Percentiles rank a stretch among this genome's conserved stretches.
phyloP scores from a whole-genome alignment of 495 filamentous ascomycete genomes.

The Aspergillus ostianus region DNA sequence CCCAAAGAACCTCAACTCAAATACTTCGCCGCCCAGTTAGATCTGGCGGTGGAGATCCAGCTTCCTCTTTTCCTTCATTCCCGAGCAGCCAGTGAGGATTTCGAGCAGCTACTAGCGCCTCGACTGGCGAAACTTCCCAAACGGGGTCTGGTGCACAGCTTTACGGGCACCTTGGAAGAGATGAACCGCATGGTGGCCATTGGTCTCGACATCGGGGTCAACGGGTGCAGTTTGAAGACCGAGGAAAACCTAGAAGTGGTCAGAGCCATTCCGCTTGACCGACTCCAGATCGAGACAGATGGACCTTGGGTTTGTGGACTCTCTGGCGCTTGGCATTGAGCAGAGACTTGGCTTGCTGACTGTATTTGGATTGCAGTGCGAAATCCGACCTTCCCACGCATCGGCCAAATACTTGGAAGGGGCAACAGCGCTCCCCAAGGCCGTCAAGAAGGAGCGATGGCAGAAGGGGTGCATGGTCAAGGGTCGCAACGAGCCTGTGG shows the following conservation, averaged over 20 bases:
- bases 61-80: constrained; percentile 90
- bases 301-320: constrained; percentile 69
- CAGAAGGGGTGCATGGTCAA: constrained; percentile 79
- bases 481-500: constrained; percentile 86
- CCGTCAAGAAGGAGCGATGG: constrained; percentile 96
- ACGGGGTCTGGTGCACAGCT: constrained; percentile 83
- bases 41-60: constrained; percentile 72
- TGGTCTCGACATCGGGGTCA: constrained; percentile 81
- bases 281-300: constrained; percentile 89
- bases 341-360: constrained; percentile 6
- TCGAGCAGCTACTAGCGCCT: constrained; percentile 60
- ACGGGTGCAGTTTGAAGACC: constrained; percentile 91
- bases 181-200: constrained; percentile 72
- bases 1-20: constrained; percentile 74
- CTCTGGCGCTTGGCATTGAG: background rate
- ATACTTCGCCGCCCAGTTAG: constrained; percentile 78
- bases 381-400: constrained; percentile 55
- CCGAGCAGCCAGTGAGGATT: constrained; percentile 77
- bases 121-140: constrained; percentile 58
- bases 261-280: constrained; percentile 65
- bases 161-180: constrained; percentile 82
- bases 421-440: constrained; percentile 45
- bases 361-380: constrained; percentile 38
- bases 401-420: constrained; percentile 47
- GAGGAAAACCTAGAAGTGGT: constrained; percentile 84